Percentiles rank a stretch among this genome's conserved stretches.
phyloP scores from a whole-genome alignment of 23 red algal species.

The Pyropia yezoensis region DNA sequence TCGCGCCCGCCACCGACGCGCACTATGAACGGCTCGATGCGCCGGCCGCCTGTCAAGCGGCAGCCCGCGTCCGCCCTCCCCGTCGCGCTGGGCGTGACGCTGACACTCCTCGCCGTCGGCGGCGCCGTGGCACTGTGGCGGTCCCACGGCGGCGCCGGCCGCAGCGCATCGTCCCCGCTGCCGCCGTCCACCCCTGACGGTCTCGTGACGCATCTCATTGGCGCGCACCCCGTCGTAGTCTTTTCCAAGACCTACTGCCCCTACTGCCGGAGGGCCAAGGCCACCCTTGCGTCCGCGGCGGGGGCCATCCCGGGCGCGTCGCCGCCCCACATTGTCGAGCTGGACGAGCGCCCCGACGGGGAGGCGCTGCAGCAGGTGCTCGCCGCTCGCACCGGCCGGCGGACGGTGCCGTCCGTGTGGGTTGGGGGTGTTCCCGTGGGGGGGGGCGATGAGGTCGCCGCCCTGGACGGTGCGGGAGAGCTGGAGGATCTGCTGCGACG shows the following conservation, averaged over 20 bases:
- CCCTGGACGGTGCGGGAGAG: too few species aligned
- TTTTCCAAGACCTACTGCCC: conserved; percentile 54
- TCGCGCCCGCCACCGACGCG: too few species aligned
- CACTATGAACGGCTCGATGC: too few species aligned
- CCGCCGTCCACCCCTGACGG: neutral
- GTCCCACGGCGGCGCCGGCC: neutral
- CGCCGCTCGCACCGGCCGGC: conserved; percentile 40
- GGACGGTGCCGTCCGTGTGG: conserved; percentile 93
- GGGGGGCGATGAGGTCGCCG: conserved; percentile 60
- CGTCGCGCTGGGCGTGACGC: too few species aligned
- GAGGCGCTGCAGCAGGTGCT: conserved; percentile 42
- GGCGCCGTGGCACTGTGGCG: neutral
- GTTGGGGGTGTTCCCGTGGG: conserved; percentile 67
- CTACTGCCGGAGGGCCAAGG: conserved; percentile 42
- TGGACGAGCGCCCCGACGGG: conserved; percentile 36
- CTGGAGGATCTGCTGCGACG: too few species aligned
- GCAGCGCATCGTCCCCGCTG: neutral
- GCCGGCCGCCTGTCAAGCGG: too few species aligned
- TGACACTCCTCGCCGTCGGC: too few species aligned
- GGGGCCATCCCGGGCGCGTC: conserved; percentile 1
- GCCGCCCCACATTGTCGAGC: conserved; percentile 32
- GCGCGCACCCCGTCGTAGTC: conserved; percentile 41
- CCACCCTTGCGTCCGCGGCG: conserved; percentile 1
- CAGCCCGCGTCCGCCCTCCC: too few species aligned
- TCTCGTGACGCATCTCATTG: conserved; percentile 3